Evolutionary conservation across 2,329 filamentous ascomycete genomes (phyloP).

Genomic region (Fusarium graminum): DNA sequence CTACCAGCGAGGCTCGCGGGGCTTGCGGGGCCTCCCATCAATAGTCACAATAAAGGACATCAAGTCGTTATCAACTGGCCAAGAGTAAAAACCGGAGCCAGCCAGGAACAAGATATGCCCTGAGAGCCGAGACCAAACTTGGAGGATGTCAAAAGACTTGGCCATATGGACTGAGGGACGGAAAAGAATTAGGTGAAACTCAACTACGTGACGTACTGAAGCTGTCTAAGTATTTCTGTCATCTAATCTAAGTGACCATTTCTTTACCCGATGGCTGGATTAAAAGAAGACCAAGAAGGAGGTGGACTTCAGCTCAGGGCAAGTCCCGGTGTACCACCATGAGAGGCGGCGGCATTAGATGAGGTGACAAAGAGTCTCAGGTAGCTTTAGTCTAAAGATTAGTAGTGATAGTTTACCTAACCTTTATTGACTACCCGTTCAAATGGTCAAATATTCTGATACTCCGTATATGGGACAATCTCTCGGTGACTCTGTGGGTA

Average conservation of each 20-base stretch:
- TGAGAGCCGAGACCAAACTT: slow-evolving; percentile 11
- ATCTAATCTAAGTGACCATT: no score
- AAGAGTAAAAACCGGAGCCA: slow-evolving; percentile 11
- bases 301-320: slow-evolving; percentile 3
- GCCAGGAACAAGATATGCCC: slow-evolving; percentile 1
- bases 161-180: no score
- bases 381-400: no score
- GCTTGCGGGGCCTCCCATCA: slow-evolving; percentile 18
- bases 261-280: background rate
- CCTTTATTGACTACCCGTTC: no score
- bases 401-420: no score
- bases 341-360: no score
- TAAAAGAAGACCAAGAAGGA: slow-evolving; percentile 5
- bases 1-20: slow-evolving; percentile 12
- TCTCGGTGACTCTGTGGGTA: slow-evolving; percentile 30
- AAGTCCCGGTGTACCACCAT: no score
- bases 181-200: no score
- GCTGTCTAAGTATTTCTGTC: no score
- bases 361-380: no score
- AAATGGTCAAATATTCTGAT: background rate
- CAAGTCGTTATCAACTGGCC: slow-evolving; percentile 5
- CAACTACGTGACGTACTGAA: no score
- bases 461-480: slow-evolving; percentile 1
- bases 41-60: slow-evolving; percentile 10
- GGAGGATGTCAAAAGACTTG: no score